Conservation (phyloP, 257 asterid species). For the Jasminum sambac region DNA sequence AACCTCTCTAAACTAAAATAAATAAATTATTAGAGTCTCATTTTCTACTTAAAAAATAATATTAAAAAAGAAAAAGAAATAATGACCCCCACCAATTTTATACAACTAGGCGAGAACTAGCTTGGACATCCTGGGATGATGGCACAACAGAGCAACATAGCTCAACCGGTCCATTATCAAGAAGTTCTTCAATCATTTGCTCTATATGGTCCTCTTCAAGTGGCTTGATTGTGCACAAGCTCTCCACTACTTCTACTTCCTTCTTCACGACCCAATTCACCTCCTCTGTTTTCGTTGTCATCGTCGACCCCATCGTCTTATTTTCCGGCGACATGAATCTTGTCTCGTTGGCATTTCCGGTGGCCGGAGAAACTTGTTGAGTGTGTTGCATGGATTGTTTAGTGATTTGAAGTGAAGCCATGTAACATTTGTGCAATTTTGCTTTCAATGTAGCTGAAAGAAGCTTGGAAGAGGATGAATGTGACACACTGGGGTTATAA, state of each 20-base stretch:
- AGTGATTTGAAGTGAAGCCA: conserved; percentile 50
- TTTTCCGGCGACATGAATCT: conserved; percentile 17
- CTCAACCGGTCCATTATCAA: conserved; percentile 59
- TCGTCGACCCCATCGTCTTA: background rate
- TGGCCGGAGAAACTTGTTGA: background rate
- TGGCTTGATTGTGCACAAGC: conserved; percentile 29
- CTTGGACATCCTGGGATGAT: conserved; percentile 30
- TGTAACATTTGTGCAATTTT: conserved; percentile 62
- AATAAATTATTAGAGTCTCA: background rate
- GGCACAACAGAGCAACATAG: conserved; percentile 35
- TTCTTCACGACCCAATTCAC: background rate
- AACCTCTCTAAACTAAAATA: background rate
- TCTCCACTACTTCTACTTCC: conserved; percentile 24
- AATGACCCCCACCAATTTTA: background rate
- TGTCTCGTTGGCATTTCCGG: conserved; percentile 4
- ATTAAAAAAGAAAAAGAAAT: too few species aligned
- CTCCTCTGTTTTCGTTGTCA: background rate
- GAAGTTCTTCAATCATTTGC: conserved; percentile 73
- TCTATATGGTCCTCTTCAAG: conserved; percentile 66
- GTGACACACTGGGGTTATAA: conserved; percentile 27
- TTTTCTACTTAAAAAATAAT: background rate
- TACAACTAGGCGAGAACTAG: conserved; percentile 2
- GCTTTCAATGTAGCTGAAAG: conserved; percentile 62
- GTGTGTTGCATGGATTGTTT: conserved; percentile 21
- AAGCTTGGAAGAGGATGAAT: conserved; percentile 37